Base-by-base conservation (phyloP, 371 early-diverging fungal species). In the Mortierella sp. region DNA sequence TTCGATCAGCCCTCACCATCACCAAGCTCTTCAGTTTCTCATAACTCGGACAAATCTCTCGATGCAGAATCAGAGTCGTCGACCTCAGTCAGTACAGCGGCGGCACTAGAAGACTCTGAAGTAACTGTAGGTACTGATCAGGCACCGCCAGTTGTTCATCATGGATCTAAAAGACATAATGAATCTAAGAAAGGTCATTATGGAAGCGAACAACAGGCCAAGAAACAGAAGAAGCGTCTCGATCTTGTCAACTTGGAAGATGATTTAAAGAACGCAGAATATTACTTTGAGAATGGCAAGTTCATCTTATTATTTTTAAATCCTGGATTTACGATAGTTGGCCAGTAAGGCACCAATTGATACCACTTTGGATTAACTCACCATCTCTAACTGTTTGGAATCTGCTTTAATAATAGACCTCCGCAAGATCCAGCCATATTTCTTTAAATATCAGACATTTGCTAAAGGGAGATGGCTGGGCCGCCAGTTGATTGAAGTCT, bases 391-490 rank as follows among this genome's bases (percentile, higher is more conserved):
- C 1, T 6, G 32, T 29, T 57, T 37, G 47, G 3, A 6, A 22
- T 6, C 47, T 47, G 23, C 31, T 19, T 28, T 60, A 4, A 19
- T 23, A 26, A 37, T 64, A 91, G 94, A 91, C 0, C 71, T 96
- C 23, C 89, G 96, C 64, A 93, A 91, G 70, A 92, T 96, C 5
- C 85, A 85, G 56, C 98, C 98, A 2, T 97, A 97, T 75, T 90
- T 86, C 83, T 96, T 87, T 75, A 83, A 88, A 40, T 97, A 94
- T 83, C 83, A 87, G 59, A 92, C 93, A 0, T 93, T 91, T 80
- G 95, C 95, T 19, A 98, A 98, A 81, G 94, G 93, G n/a, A 89
- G 99, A 15, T 98, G 98, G 99, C 70, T 94, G 15, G 91, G 91
- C 5, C 85, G 88, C 15, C 84, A 85, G 5, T 64, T 98, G 15